Conservation (phyloP, 2,329 filamentous ascomycete species). For the Colletotrichum liriopes region DNA sequence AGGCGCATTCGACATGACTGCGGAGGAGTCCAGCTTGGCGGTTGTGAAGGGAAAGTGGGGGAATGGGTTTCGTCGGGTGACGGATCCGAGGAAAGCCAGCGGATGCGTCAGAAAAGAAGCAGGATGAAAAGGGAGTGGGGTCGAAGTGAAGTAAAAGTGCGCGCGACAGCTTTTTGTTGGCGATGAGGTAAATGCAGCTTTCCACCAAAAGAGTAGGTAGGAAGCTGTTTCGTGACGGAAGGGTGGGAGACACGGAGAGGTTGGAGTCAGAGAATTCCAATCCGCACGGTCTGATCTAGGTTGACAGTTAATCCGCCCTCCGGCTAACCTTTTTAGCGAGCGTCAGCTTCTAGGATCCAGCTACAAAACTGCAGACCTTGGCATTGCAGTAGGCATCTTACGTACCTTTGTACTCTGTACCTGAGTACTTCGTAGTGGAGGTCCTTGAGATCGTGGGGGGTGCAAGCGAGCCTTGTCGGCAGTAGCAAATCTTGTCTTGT, state of each 20-base stretch:
- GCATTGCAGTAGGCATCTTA: constrained; percentile 15
- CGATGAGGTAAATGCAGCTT: constrained; percentile 29
- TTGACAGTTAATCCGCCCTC: constrained; percentile 44
- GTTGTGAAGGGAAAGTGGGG: constrained; percentile 48
- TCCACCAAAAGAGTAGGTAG: constrained; percentile 16
- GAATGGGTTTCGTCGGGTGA: constrained; percentile 34
- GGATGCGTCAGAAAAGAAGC: constrained; percentile 43
- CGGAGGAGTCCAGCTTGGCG: constrained; percentile 46
- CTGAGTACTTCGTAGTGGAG: background rate
- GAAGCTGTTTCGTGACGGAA: constrained; percentile 25
- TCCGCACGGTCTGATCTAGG: constrained; percentile 47
- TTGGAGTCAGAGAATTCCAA: constrained; percentile 47
- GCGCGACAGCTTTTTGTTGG: constrained; percentile 36
- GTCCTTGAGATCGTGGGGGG: background rate
- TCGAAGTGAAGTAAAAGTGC: constrained; percentile 44
- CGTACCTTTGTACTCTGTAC: constrained; percentile 19
- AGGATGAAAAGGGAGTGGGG: constrained; percentile 45
- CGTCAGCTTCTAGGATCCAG: constrained; percentile 40
- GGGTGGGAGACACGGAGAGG: constrained; percentile 41
- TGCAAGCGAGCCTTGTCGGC: background rate
- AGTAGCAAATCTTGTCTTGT: background rate
- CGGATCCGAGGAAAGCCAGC: constrained; percentile 28
- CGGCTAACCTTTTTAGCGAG: constrained; percentile 39
- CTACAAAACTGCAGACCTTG: constrained; percentile 30
- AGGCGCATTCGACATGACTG: constrained; percentile 64